Conservation (phyloP, 2,329 filamentous ascomycete species). For the Aciculosporium take region DNA sequence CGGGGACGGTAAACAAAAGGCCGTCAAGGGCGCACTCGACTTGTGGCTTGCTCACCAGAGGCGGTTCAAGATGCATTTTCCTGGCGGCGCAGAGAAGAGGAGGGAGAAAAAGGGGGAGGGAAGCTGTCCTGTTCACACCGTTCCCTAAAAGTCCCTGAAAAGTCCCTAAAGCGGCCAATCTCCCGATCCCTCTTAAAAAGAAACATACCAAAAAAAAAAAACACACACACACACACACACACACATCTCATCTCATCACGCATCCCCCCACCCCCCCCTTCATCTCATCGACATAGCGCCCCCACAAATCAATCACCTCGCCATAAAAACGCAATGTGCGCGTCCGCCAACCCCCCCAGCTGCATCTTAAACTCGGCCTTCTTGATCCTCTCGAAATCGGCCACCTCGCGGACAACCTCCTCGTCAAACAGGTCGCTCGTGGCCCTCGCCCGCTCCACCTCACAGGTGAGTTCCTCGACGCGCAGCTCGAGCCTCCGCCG, state of each 20-base stretch:
- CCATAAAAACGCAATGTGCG: slow-evolving; percentile 81
- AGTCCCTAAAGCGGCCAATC: too few species aligned
- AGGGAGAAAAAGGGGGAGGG: too few species aligned
- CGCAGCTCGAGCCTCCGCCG: slow-evolving; percentile 81
- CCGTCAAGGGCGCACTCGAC: too few species aligned
- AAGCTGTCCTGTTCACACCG: too few species aligned
- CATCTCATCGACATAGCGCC: slow-evolving; percentile 79
- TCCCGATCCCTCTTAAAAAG: too few species aligned
- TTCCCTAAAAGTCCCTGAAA: too few species aligned
- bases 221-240: too few species aligned
- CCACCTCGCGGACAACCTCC: slow-evolving; percentile 83
- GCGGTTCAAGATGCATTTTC: too few species aligned
- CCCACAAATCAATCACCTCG: slow-evolving; percentile 70
- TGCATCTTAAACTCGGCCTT: slow-evolving; percentile 80
- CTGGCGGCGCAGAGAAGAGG: too few species aligned
- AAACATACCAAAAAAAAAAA: neutral
- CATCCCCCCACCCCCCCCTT: slow-evolving; percentile 43
- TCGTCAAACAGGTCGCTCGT: slow-evolving; percentile 90
- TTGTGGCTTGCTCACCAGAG: too few species aligned
- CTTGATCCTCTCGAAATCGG: slow-evolving; percentile 95
- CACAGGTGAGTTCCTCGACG: slow-evolving; percentile 79
- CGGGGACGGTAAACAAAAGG: too few species aligned
- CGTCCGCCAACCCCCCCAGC: slow-evolving; percentile 67
- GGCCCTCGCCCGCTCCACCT: slow-evolving; percentile 77
- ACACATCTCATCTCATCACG: neutral